phyloP scores from a whole-genome alignment of 148 eudicot species.

The Cornus kousa region DNA sequence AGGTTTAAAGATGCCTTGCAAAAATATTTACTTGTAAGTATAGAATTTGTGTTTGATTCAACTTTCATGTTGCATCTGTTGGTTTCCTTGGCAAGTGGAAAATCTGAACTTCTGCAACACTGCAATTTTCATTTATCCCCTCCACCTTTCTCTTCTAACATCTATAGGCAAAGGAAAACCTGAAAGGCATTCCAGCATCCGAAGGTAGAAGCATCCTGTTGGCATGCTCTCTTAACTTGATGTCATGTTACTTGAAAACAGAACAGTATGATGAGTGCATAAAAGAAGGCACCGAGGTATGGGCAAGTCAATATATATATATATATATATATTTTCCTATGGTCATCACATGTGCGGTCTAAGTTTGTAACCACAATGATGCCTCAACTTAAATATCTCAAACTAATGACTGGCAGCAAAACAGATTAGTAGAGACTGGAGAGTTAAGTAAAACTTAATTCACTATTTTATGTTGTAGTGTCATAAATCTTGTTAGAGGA shows the following conservation, averaged over 20 bases:
- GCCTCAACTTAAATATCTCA: neutral
- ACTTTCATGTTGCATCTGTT: slow-evolving; percentile 1
- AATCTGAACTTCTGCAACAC: neutral
- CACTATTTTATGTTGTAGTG: neutral
- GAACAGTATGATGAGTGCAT: slow-evolving; percentile 74
- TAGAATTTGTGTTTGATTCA: slow-evolving; percentile 8
- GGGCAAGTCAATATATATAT: slow-evolving; percentile 4
- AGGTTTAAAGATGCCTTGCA: slow-evolving; percentile 69
- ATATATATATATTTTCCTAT: neutral
- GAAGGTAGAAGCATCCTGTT: slow-evolving; percentile 49
- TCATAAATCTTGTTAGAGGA: neutral
- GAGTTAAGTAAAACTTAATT: too few relatives aligned
- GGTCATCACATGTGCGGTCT: neutral
- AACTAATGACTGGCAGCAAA: neutral
- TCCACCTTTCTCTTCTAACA: neutral
- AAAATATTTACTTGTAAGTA: slow-evolving; percentile 84
- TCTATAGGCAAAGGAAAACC: slow-evolving; percentile 79
- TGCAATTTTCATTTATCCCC: slow-evolving; percentile 4
- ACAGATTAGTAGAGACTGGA: neutral
- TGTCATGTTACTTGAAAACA: slow-evolving; percentile 95
- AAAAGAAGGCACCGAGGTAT: slow-evolving; percentile 88
- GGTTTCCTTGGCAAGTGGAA: neutral
- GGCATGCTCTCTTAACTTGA: slow-evolving; percentile 92
- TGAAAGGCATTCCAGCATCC: slow-evolving; percentile 57
- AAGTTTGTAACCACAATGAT: neutral